Percentiles rank a stretch among this genome's conserved stretches.
These are phyloP conservation scores for Metschnikowia colocasiae DNA, from an alignment of 805 yeast species.

Conservation along the genomic window DNA sequence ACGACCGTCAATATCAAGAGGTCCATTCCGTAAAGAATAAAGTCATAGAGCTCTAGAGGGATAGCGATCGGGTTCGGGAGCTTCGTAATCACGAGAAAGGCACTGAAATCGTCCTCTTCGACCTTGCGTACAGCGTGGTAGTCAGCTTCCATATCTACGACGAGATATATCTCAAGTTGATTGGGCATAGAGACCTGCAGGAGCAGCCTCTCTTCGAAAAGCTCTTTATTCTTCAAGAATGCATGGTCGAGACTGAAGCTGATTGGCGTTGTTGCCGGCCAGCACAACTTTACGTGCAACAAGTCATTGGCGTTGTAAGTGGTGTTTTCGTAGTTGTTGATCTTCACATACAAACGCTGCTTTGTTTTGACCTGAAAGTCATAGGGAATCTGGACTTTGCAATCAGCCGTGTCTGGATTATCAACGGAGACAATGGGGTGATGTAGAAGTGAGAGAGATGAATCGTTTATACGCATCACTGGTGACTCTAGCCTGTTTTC, in stretches of 20 bases:
- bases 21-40: conserved; percentile 14
- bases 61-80: conserved; percentile 18
- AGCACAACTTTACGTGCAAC: conserved; percentile 19
- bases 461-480: conserved; percentile 9
- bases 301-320: conserved; percentile 21
- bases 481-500: conserved; percentile 8
- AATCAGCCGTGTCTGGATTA: conserved; percentile 3
- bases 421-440: conserved; percentile 15
- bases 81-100: conserved; percentile 10
- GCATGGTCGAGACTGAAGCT: conserved; percentile 11
- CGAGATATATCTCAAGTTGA: conserved; percentile 16
- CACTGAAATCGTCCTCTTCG: conserved; percentile 4
- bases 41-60: conserved; percentile 19
- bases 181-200: neutral
- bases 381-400: conserved; percentile 13
- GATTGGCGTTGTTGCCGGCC: conserved; percentile 21
- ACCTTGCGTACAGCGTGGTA: conserved; percentile 14
- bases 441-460: conserved; percentile 14
- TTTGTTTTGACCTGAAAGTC: conserved; percentile 8
- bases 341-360: conserved; percentile 23
- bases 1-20: conserved; percentile 11
- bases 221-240: conserved; percentile 11
- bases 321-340: conserved; percentile 33
- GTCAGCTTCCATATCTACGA: conserved; percentile 13
- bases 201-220: neutral